Evolutionary conservation across 768 basidiomycete genomes (phyloP), one percentile per base, ranked within the genome.

Genomic region (Pisolithus tinctorius): DNA sequence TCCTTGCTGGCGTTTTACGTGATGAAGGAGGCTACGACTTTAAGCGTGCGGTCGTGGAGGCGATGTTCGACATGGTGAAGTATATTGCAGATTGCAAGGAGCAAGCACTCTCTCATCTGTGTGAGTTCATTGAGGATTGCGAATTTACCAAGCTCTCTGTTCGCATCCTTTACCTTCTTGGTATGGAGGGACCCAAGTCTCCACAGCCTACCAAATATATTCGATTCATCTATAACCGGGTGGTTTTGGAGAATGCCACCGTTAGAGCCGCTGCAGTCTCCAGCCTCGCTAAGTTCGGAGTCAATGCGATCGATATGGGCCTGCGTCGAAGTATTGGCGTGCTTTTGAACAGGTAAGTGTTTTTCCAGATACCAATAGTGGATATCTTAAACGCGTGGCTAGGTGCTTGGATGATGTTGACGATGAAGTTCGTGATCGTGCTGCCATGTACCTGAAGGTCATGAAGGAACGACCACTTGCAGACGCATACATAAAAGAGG

Each of bases 61-160:
- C 96, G 17, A 98, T 99, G 65, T 98, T 99, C 66, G 96, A 99
- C 69, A 99, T 99, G 96, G 91, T 99, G 78, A 97, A 95, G 65
- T 98, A 82, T 71, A 97, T 99, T 61, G 74, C 75, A 42, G 95
- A 97, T 47, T 90, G 87, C 73, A 95, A 96, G 73, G 96, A 99
- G 66, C 89, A 96, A 62, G 96, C 96, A 1, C 80, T 99, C 42
- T 95, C 95, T 17, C 93, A 99, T 63, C 80, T 99, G 20, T 99
- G 96, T 75, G 96, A 99, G 67, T 99, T 99, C 67, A 99, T 99
- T 66, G 96, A 99, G 71, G 96, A 99, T 66, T 99, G 96, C 79
- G 96, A 99, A 68, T 99, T 98, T 65, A 97, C 95, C 30, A 99
- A 98, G 70, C 83, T 99, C 46, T 96, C 93, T 29, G 96, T 99